Conservation (phyloP, 2,329 filamentous ascomycete genomes). For the Aspergillus pseudoglaucus region DNA sequence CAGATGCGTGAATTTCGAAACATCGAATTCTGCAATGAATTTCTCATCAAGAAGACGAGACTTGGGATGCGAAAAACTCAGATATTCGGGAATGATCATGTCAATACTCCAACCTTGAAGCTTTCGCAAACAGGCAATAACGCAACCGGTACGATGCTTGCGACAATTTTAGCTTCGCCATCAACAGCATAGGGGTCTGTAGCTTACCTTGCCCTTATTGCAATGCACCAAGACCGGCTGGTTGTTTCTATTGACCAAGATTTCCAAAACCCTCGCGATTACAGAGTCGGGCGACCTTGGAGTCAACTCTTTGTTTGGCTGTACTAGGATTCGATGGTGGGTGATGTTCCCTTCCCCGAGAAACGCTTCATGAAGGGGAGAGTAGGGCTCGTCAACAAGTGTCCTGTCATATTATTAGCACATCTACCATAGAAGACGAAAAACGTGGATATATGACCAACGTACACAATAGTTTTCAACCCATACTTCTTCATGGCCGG, state of each 20-base stretch:
- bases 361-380: conserved; percentile 52
- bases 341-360: conserved; percentile 61
- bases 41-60: conserved; percentile 34
- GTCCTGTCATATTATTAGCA: conserved; percentile 41
- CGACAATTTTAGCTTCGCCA: conserved; percentile 1
- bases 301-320: conserved; percentile 73
- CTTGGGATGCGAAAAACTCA: conserved; percentile 50
- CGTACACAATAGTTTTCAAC: conserved; percentile 74
- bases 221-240: conserved; percentile 83
- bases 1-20: conserved; percentile 13
- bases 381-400: conserved; percentile 55
- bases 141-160: conserved; percentile 81
- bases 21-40: conserved; percentile 22
- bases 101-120: conserved; percentile 60
- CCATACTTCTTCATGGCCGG: conserved; percentile 60
- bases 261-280: conserved; percentile 64
- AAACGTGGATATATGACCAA: conserved; percentile 9
- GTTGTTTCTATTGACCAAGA: conserved; percentile 66
- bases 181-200: not conserved
- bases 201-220: conserved; percentile 73
- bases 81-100: conserved; percentile 66
- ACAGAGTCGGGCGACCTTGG: conserved; percentile 58
- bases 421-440: not conserved
- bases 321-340: conserved; percentile 70
- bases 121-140: conserved; percentile 73